Base-by-base conservation (phyloP, 2,329 filamentous ascomycete species). In the Samsoniella hepiali region DNA sequence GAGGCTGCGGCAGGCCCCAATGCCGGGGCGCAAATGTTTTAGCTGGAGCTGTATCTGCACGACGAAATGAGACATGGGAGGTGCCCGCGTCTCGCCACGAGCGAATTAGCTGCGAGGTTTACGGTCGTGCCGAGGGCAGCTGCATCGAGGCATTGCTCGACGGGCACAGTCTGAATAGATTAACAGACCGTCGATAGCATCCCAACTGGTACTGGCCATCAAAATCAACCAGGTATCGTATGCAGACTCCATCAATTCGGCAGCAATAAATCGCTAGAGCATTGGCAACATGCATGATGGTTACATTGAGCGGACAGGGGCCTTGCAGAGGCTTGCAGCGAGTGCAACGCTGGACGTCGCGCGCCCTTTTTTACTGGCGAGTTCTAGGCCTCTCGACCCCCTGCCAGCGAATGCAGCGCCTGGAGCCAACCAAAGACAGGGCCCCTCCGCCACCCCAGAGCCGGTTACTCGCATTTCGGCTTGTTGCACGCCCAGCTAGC, bases 301-400 rank as follows among this genome's bases (percentile, higher is more conserved):
- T 50, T 59, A 32, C 57, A 50, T 59, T 44, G 57, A 38, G 57
- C n/a, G 6, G 29, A 59, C 57, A 59, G 57, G 57, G 57, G 57
- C 44, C 44, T 49, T 49, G 47, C 58, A 60, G 44, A 27, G 34
- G 47, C 49, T 53, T 60, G 49, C 58, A 60, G 58, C 47, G 47
- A 60, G 38, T 60, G 47, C 36, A 31, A 60, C 58, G 47, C 58
- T 60, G 38, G 47, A 40, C 7, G 27, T 15, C 36, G 27, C 47
- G 49, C 44, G 36, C 27, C 47, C 49, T 60, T 29, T 45, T 27
- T 49, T 3, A 47, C 40, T 47, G 42, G 55, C 38, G 42, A 10
- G 40, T 47, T 47, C 42, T 47, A 29, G 55, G 40, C 29, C 55
- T 22, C 3, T 29, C 32, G 29, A 17, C 49, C 44, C 31, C 34